Evolutionary conservation across 2,329 filamentous ascomycete genomes (phyloP), one percentile per base, ranked within the genome.

Genomic region (Exophiala mesophila): DNA sequence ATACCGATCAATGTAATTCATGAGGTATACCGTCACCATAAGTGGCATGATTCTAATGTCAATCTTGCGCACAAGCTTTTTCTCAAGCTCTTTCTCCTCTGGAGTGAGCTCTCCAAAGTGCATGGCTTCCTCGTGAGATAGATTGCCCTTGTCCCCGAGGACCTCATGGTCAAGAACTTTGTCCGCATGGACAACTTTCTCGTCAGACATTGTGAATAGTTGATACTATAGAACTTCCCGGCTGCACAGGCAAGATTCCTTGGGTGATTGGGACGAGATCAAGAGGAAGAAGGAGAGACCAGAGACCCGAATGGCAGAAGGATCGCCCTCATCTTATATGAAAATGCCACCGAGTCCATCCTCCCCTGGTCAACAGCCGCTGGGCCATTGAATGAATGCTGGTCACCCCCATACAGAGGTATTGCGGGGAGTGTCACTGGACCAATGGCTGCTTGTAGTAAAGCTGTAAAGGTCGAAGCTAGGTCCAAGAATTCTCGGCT

Each of bases 11-110:
- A 68, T 67, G 35, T 68, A 69, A 53, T 68, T 69, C 63, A 69
- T 66, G 21, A 68, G 53, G 44, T 68, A 68, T 26, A 88, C 84
- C 47, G 86, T 60, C 33, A 69, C 63, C 8, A 69, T 59, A 35
- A 66, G 47, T 6, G 65, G 66, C 62, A 68, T 66, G 35, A 48
- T 51, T 15, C 12, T 42, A 19, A 44, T 20, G 40, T 69, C 66
- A 35, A 69, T 66, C 21, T 59, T 61, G 4, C 56, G 52, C 3
- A 59, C 57, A 32, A 69, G 56, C 42, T 64, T 61, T 48, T 59
- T 63, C 55, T 69, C 63, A 4, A 63, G 36, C 2, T 45, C 46
- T 13, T 44, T 40, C 47, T 68, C 63, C 39, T 65, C 61, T 17
- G 54, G 59, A n/a, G 51, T 55, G 16, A 55, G 43, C 15, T 35